Conservation (phyloP, 306 rosid genomes). For the Erythrophleum fordii region DNA sequence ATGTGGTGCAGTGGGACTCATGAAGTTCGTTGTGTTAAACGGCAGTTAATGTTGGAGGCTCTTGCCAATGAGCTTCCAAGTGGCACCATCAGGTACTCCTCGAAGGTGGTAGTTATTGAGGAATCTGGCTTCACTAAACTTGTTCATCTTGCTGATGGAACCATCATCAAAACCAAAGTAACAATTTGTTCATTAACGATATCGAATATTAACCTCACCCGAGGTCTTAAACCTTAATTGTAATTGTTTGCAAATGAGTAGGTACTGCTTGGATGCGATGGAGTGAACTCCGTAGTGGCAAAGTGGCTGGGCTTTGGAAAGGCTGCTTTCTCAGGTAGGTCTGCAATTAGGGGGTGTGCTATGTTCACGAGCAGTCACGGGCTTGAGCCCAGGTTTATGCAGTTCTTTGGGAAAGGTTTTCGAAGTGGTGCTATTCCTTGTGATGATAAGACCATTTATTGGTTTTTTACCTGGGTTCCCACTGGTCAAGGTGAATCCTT, state of each 20-base stretch:
- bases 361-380: slow-evolving; percentile 38
- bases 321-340: slow-evolving; percentile 54
- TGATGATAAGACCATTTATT: slow-evolving; percentile 50
- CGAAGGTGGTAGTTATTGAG: slow-evolving; percentile 75
- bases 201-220: not conserved
- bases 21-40: slow-evolving; percentile 63
- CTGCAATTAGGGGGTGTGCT: slow-evolving; percentile 60
- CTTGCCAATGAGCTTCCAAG: slow-evolving; percentile 71
- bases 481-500: slow-evolving; percentile 55
- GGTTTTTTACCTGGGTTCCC: slow-evolving; percentile 70
- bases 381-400: slow-evolving; percentile 47
- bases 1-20: slow-evolving; percentile 33
- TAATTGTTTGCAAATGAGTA: slow-evolving; percentile 32
- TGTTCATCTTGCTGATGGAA: slow-evolving; percentile 74
- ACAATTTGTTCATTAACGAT: not conserved
- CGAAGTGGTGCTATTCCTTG: slow-evolving; percentile 61
- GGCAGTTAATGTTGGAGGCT: slow-evolving; percentile 60
- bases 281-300: slow-evolving; percentile 80
- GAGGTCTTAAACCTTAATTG: not conserved
- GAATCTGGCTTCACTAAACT: slow-evolving; percentile 62
- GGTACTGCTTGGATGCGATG: slow-evolving; percentile 85
- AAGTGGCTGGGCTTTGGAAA: slow-evolving; percentile 72
- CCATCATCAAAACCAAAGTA: slow-evolving; percentile 66
- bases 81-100: slow-evolving; percentile 66
- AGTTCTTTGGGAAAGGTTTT: slow-evolving; percentile 60